A percentile compares a stretch with the other conserved stretches of the same genome.
These are phyloP conservation scores for Neofusicoccum cordaticola DNA, from an alignment of 2,329 filamentous ascomycete genomes.

Conservation along the genomic window DNA sequence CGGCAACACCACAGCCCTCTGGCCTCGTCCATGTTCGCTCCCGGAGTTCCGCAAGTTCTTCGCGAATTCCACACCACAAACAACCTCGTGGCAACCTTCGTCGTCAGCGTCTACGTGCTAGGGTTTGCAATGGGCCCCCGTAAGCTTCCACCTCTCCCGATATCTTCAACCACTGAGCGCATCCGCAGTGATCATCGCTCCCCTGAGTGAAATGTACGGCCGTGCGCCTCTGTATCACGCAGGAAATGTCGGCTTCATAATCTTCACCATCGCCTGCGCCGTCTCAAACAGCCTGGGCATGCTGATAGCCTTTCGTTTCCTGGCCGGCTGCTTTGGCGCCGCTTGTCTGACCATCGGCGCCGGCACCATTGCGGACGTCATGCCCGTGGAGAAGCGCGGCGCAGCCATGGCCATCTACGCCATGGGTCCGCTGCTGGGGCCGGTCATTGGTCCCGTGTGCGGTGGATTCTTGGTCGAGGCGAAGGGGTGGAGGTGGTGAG, in stretches of 20 bases:
- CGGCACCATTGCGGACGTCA: slow-evolving; percentile 36
- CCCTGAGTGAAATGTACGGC: slow-evolving; percentile 37
- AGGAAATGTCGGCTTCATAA: slow-evolving; percentile 49
- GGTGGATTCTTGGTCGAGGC: slow-evolving; percentile 34
- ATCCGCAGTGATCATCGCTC: slow-evolving; percentile 37
- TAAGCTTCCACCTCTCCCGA: neutral
- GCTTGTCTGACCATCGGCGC: slow-evolving; percentile 35
- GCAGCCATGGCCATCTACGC: slow-evolving; percentile 37
- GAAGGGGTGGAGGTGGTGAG: slow-evolving; percentile 33
- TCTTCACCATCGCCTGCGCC: slow-evolving; percentile 48
- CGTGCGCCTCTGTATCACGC: slow-evolving; percentile 32
- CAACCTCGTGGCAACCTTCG: slow-evolving; percentile 33
- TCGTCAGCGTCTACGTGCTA: slow-evolving; percentile 39
- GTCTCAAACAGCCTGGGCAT: slow-evolving; percentile 33
- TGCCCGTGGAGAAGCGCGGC: slow-evolving; percentile 33
- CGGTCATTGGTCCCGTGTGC: slow-evolving; percentile 33
- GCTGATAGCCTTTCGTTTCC: slow-evolving; percentile 38
- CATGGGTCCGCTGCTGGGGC: slow-evolving; percentile 36
- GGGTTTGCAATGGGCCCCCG: slow-evolving; percentile 38
- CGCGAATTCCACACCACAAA: slow-evolving; percentile 30
- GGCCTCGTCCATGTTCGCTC: slow-evolving; percentile 36
- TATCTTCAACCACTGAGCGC: slow-evolving; percentile 34
- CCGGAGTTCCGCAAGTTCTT: slow-evolving; percentile 29
- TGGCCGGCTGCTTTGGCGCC: slow-evolving; percentile 34
- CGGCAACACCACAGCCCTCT: slow-evolving; percentile 26